These are phyloP conservation scores for Rhodofomes roseus DNA, from an alignment of 1,284 basidiomycete species.

Conservation along the genomic window DNA sequence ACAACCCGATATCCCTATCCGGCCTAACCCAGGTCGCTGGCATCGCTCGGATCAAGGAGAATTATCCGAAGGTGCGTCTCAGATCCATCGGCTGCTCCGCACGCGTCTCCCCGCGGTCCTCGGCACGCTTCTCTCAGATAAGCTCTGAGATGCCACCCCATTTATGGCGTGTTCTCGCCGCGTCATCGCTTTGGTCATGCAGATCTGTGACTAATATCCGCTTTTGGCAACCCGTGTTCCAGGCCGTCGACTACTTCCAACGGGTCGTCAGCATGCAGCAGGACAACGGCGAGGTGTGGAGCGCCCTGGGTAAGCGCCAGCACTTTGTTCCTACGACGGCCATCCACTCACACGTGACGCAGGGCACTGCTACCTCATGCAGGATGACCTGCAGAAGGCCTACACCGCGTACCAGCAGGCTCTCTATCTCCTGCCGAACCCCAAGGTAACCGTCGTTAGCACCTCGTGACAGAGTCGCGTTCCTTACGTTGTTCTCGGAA, in stretches of 20 bases:
- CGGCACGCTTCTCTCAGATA: constrained; percentile 5
- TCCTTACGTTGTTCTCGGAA: constrained; percentile 3
- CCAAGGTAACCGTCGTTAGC: constrained; percentile 58
- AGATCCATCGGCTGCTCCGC: constrained; percentile 5
- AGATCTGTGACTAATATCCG: constrained; percentile 13
- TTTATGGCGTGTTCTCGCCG: constrained; percentile 10
- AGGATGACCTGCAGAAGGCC: constrained; percentile 97
- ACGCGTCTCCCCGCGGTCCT: not conserved
- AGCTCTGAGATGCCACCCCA: constrained; percentile 5
- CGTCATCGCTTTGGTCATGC: constrained; percentile 5
- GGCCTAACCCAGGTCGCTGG: constrained; percentile 91
- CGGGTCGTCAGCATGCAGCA: constrained; percentile 85
- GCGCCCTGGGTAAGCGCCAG: constrained; percentile 75
- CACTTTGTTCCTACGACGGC: constrained; percentile 19
- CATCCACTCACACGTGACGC: constrained; percentile 17
- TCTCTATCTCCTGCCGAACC: constrained; percentile 91
- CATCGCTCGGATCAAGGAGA: constrained; percentile 85
- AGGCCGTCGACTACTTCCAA: constrained; percentile 96
- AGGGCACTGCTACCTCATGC: constrained; percentile 99
- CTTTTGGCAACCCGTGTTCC: constrained; percentile 27
- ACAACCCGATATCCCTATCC: constrained; percentile 85
- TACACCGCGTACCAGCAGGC: constrained; percentile 99
- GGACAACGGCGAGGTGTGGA: constrained; percentile 95
- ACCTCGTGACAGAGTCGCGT: constrained; percentile 6
- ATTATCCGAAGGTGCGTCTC: constrained; percentile 71